Evolutionary conservation across 768 basidiomycete species (phyloP).

Genomic region (Kwoniella mangroviensis): DNA sequence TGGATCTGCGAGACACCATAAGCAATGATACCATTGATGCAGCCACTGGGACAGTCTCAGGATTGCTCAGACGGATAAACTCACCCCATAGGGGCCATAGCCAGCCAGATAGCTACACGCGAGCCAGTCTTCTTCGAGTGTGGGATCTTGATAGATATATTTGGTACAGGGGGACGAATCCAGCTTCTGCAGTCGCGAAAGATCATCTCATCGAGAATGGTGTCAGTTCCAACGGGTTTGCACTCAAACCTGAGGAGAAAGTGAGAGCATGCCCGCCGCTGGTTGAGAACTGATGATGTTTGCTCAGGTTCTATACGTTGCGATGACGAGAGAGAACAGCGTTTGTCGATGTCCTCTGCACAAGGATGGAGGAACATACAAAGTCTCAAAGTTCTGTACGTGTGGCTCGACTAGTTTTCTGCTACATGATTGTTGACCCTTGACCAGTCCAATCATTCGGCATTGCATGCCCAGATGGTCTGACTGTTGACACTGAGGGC

Average conservation of each 20-base stretch:
- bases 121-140: constrained; percentile 37
- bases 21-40: constrained; percentile 26
- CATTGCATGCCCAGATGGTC: constrained; percentile 32
- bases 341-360: constrained; percentile 36
- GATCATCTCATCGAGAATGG: constrained; percentile 26
- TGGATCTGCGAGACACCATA: constrained; percentile 25
- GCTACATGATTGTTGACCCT: background rate
- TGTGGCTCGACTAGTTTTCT: background rate
- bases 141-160: constrained; percentile 60
- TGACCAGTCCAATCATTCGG: constrained; percentile 33
- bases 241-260: constrained; percentile 33
- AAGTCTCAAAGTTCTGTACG: constrained; percentile 35
- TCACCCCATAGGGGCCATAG: background rate
- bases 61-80: background rate
- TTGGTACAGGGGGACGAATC: constrained; percentile 63
- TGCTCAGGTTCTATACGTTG: constrained; percentile 27
- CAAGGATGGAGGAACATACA: constrained; percentile 32
- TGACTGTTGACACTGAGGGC: constrained; percentile 32
- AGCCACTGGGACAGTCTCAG: constrained; percentile 52
- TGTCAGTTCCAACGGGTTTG: constrained; percentile 33
- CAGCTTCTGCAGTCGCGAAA: constrained; percentile 60
- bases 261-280: background rate
- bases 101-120: constrained; percentile 22
- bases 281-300: background rate
- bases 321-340: constrained; percentile 37